Conservation (phyloP, 306 rosid genomes). For the Urtica urens region DNA sequence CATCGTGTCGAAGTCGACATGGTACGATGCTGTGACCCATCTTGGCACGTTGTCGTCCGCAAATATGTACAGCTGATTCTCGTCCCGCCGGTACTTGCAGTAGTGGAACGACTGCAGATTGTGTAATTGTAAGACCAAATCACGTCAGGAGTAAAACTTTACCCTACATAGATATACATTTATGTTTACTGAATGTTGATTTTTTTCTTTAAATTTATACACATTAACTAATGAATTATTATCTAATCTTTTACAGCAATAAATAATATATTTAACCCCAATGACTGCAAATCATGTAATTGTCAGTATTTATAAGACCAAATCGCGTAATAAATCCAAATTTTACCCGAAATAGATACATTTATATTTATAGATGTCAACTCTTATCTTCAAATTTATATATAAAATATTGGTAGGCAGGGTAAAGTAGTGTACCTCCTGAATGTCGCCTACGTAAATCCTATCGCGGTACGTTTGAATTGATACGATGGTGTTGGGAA, state of each 20-base stretch:
- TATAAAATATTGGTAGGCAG: background rate
- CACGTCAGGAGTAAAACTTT: too few relatives aligned
- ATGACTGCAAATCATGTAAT: too few relatives aligned
- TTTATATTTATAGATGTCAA: too few relatives aligned
- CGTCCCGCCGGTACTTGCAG: slow-evolving; percentile 94
- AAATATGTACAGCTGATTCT: slow-evolving; percentile 86
- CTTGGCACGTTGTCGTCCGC: slow-evolving; percentile 96
- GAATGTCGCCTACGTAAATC: slow-evolving; percentile 85
- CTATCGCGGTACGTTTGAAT: slow-evolving; percentile 90
- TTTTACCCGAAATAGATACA: too few relatives aligned
- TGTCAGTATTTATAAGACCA: background rate
- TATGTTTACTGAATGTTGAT: too few relatives aligned
- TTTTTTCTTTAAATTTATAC: background rate
- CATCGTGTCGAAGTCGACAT: slow-evolving; percentile 95
- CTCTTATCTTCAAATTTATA: background rate
- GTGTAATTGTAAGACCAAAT: slow-evolving; percentile 7
- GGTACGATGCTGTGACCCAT: slow-evolving; percentile 92
- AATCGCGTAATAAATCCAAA: background rate
- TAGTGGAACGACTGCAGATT: slow-evolving; percentile 90
- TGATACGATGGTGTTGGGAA: slow-evolving; percentile 70
- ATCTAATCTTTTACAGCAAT: too few relatives aligned
- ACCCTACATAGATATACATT: too few relatives aligned
- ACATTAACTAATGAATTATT: too few relatives aligned
- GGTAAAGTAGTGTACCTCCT: slow-evolving; percentile 52
- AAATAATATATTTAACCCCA: too few relatives aligned